phyloP scores from a whole-genome alignment of 163 green algal species.

The Scenedesmus sp. region DNA sequence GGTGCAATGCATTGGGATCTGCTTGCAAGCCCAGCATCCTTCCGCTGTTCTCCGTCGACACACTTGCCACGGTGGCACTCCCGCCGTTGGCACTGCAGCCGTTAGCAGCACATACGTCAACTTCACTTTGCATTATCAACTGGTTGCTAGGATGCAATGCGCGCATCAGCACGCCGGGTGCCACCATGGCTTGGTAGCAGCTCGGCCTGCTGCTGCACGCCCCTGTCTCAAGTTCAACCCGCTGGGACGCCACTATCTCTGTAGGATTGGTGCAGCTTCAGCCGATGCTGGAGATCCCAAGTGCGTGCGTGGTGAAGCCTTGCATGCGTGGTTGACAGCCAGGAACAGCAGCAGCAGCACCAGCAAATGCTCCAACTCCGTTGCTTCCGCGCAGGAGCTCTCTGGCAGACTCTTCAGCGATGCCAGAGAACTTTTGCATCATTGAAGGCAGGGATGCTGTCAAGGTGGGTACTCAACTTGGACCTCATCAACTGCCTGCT shows the following conservation, averaged over 20 bases:
- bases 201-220: not conserved
- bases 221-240: conserved; percentile 7
- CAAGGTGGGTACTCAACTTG: conserved; percentile 69
- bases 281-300: not conserved
- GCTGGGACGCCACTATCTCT: not conserved
- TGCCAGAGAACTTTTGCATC: conserved; percentile 91
- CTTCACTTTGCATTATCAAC: too few species aligned
- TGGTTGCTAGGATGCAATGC: not conserved
- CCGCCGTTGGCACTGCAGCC: not conserved
- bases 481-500: not conserved
- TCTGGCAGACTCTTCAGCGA: not conserved
- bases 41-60: not conserved
- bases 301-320: not conserved
- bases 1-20: not conserved
- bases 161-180: not conserved
- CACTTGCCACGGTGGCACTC: conserved; percentile 1
- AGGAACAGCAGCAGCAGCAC: conserved; percentile 3
- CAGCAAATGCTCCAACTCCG: not conserved
- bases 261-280: not conserved
- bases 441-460: conserved; percentile 94
- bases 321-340: not conserved
- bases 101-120: not conserved
- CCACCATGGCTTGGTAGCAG: conserved; percentile 8
- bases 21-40: not conserved
- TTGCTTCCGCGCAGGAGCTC: not conserved